Base-by-base conservation (phyloP, 1,284 basidiomycete genomes). In the Cutaneotrichosporon daszewskae region DNA sequence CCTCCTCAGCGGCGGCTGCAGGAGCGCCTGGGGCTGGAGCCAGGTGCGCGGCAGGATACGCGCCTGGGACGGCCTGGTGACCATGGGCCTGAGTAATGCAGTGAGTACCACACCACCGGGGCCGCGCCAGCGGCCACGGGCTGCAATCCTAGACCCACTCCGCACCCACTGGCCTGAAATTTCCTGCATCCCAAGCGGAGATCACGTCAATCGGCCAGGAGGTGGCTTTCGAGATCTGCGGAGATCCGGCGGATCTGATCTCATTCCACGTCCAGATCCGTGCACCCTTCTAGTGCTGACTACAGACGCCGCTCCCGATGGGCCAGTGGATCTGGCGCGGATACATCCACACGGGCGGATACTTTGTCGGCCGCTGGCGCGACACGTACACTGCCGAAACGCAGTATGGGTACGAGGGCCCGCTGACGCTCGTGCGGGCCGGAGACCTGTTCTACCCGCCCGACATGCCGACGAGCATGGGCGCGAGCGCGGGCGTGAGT, bases 291-390 rank as follows among this genome's bases (percentile, higher is more conserved):
- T n/a, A n/a, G 26, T 23, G 36, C 26, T 33, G 28, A 27, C 53
- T 10, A 20, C 25, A 56, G 58, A 45, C 41, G 8, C 58, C 40
- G 9, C 43, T 57, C 36, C 52, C 58, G 1, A 56, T 59, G 40
- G 62, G 66, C n/a, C 43, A 53, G 33, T 72, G 68, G 68, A 41
- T 69, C 4, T 68, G 64, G 59, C 51, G 64, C n/a, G 68, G 64
- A 1, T 72, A 71, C 41, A 41, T 71, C 7, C 62, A 68, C 34
- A 60, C 67, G 3, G 69, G 67, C 4, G 66, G 63, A 4, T 49
- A 62, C 40, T 31, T 69, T 25, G 47, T 67, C 31, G 70, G 69
- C 18, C 49, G 69, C 16, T 72, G 69, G 67, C 57, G 69, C 37
- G 70, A 72, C 46, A 64, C 62, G 2, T 66, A 65, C 40, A 71